Percentiles rank a stretch among this genome's conserved stretches.
Conservation (phyloP, 371 early-diverging fungal genomes). For the Mucor velutinosus region DNA sequence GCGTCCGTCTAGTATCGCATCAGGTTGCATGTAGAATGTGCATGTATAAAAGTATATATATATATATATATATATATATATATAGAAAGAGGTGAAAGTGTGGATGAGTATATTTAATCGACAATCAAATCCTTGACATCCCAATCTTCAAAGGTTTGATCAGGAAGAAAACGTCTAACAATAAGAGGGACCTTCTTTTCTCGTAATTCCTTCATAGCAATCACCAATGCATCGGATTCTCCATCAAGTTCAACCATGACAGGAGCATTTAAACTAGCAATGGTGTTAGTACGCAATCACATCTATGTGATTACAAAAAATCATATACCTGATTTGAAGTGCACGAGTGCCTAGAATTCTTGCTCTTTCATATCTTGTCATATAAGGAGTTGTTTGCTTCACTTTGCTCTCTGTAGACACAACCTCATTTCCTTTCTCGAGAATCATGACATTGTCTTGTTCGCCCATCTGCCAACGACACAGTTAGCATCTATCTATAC, state of each 20-base stretch:
- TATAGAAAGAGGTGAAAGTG: not conserved
- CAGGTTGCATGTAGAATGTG: not conserved
- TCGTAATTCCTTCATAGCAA: conserved; percentile 97
- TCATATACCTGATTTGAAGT: conserved; percentile 74
- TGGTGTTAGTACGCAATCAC: not conserved
- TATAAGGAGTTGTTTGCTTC: conserved; percentile 93
- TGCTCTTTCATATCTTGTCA: conserved; percentile 99
- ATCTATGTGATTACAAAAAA: not conserved
- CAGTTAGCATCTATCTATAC: not conserved
- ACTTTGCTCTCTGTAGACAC: conserved; percentile 44
- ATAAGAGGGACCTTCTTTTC: conserved; percentile 96
- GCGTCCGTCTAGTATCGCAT: not conserved
- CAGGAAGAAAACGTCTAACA: conserved; percentile 96
- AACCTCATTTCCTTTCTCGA: conserved; percentile 4
- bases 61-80: not conserved
- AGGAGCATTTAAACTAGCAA: conserved; percentile 94
- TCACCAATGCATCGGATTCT: conserved; percentile 97
- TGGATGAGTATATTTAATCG: conserved; percentile 29
- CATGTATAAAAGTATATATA: not conserved
- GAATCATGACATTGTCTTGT: conserved; percentile 21
- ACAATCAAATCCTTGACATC: conserved; percentile 90
- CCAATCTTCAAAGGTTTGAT: conserved; percentile 98
- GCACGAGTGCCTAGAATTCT: conserved; percentile 95
- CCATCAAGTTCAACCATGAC: conserved; percentile 97
- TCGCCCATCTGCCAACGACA: conserved; percentile 9